Percentiles rank a stretch among this genome's conserved stretches.
Evolutionary conservation across 176 grass and related monocot genomes (phyloP).

Genomic region (Triticum timopheevii): DNA sequence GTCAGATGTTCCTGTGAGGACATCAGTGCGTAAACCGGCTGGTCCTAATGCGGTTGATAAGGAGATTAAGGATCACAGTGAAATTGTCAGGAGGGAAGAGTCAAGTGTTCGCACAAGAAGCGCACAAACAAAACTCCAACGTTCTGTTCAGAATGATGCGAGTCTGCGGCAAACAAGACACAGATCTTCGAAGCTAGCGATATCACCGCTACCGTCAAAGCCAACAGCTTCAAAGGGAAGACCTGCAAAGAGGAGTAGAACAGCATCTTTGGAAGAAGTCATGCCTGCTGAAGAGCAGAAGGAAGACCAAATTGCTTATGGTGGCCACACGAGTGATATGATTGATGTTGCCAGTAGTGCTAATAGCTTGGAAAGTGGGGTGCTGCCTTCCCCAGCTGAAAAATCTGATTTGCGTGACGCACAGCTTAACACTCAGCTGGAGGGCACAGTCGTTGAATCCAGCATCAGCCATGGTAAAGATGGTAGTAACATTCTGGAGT

Average conservation of each 20-base stretch:
- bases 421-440: slow-evolving; percentile 16
- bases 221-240: slow-evolving; percentile 24
- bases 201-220: slow-evolving; percentile 1
- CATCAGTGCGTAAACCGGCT: slow-evolving; percentile 2
- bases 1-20: not conserved
- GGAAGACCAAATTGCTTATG: slow-evolving; percentile 12
- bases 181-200: not conserved
- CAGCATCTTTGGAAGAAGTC: slow-evolving; percentile 8
- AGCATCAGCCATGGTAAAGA: not conserved
- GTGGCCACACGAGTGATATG: not conserved
- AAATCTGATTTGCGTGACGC: slow-evolving; percentile 20
- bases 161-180: not conserved
- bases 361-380: not conserved
- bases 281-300: slow-evolving; percentile 2
- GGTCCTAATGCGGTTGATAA: slow-evolving; percentile 2
- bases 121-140: not conserved
- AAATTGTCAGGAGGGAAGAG: slow-evolving; percentile 1
- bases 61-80: not conserved
- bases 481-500: not conserved
- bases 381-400: not conserved
- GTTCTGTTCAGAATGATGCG: not conserved
- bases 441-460: not conserved
- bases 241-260: slow-evolving; percentile 33
- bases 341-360: not conserved
- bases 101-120: not conserved